These are phyloP conservation scores for Neopestalotiopsis clavispora DNA, from an alignment of 2,329 filamentous ascomycete species.

Conservation along the genomic window DNA sequence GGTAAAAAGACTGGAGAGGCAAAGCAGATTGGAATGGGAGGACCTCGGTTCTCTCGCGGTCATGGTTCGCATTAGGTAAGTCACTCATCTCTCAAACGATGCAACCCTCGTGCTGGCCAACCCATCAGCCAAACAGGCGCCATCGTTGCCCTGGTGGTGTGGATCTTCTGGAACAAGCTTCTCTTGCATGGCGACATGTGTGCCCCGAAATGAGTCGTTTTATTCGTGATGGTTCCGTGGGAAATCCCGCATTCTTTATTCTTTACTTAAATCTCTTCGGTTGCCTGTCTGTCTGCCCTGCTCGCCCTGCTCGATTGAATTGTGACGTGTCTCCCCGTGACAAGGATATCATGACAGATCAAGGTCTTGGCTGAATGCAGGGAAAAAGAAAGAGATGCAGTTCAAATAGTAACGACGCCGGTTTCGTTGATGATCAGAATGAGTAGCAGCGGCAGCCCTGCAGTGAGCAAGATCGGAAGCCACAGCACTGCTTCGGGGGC, in stretches of 20 bases:
- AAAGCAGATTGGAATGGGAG: too few relatives aligned
- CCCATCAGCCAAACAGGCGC: neutral
- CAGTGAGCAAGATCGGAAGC: neutral
- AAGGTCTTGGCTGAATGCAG: neutral
- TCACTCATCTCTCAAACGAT: neutral
- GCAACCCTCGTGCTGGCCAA: neutral
- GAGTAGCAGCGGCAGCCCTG: neutral
- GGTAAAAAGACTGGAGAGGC: neutral
- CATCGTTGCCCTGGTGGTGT: neutral
- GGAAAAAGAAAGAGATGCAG: neutral
- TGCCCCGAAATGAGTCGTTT: neutral
- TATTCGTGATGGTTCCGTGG: neutral
- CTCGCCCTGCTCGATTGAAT: neutral
- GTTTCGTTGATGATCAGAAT: neutral
- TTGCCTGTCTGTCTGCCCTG: too few relatives aligned
- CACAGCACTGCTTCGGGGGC: neutral
- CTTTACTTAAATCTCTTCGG: neutral
- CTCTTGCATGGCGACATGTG: neutral
- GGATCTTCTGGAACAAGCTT: constrained; percentile 2
- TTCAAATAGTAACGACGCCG: neutral
- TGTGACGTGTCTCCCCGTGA: neutral
- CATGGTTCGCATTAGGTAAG: constrained; percentile 6
- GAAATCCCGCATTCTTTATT: neutral
- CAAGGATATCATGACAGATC: neutral
- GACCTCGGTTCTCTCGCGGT: constrained; percentile 3